These are phyloP conservation scores for Annona cherimola DNA, from an alignment of 164 flowering plant species.

Conservation along the genomic window DNA sequence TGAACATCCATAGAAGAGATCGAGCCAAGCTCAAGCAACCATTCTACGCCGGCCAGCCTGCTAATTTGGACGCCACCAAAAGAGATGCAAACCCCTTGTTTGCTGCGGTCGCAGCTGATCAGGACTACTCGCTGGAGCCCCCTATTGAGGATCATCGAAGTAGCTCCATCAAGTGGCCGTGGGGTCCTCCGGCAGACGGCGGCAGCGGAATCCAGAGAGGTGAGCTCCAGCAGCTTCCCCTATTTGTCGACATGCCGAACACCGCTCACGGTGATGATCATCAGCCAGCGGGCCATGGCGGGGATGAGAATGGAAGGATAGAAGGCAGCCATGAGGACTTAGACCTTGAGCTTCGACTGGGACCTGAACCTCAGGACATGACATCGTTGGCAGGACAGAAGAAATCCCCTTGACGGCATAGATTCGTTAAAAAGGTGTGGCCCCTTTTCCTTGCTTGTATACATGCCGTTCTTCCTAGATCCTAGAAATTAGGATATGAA, in stretches of 20 bases:
- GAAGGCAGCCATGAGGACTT: slow-evolving; percentile 14
- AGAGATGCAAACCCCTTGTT: slow-evolving; percentile 5
- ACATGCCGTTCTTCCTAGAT: background rate
- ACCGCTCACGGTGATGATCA: background rate
- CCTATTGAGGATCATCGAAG: background rate
- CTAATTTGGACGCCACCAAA: slow-evolving; percentile 9
- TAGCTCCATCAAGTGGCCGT: slow-evolving; percentile 4
- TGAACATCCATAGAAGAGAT: slow-evolving; percentile 47
- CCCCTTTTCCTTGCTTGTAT: background rate
- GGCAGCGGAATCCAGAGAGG: slow-evolving; percentile 6
- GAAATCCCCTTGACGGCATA: slow-evolving; percentile 17
- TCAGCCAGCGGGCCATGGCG: background rate
- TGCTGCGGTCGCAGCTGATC: background rate
- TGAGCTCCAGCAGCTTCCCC: slow-evolving; percentile 20
- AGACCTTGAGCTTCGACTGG: slow-evolving; percentile 57
- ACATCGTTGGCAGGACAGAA: slow-evolving; percentile 9
- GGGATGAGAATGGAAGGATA: slow-evolving; percentile 7
- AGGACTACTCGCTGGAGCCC: background rate
- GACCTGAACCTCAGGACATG: slow-evolving; percentile 28
- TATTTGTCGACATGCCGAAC: slow-evolving; percentile 21
- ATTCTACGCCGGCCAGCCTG: slow-evolving; percentile 7
- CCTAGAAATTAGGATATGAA: background rate
- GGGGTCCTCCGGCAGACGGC: background rate
- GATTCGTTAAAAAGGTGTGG: slow-evolving; percentile 1
- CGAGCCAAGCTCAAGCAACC: slow-evolving; percentile 41